phyloP scores from a whole-genome alignment of 108 stramenopile species.

The Cylindrotheca fusiformis region DNA sequence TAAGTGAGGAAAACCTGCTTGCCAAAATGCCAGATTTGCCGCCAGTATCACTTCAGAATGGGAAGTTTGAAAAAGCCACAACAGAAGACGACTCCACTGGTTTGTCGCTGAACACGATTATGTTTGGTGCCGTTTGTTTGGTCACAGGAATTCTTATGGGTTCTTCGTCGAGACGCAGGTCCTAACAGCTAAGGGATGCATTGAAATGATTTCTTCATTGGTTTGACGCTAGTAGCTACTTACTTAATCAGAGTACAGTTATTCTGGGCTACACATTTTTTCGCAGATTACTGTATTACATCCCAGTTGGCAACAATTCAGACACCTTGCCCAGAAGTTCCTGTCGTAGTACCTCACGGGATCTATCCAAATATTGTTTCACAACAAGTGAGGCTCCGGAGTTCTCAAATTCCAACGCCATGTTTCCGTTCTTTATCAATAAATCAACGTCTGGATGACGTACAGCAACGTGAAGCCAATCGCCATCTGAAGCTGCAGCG shows the following conservation, averaged over 20 bases:
- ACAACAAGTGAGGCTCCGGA: constrained; percentile 47
- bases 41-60: constrained; percentile 24
- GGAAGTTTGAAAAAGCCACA: constrained; percentile 6
- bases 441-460: constrained; percentile 33
- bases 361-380: constrained; percentile 64
- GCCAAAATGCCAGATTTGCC: constrained; percentile 36
- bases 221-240: too few relatives aligned
- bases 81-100: not conserved
- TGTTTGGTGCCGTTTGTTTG: constrained; percentile 19
- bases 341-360: constrained; percentile 29
- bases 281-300: too few relatives aligned
- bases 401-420: constrained; percentile 66
- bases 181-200: too few relatives aligned
- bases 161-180: not conserved
- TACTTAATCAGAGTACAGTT: too few relatives aligned
- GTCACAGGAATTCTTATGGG: constrained; percentile 11
- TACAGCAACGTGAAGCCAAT: constrained; percentile 69
- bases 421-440: constrained; percentile 67
- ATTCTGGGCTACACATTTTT: too few relatives aligned
- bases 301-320: not conserved
- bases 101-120: not conserved
- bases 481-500: constrained; percentile 62
- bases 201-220: too few relatives aligned
- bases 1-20: constrained; percentile 26
- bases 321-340: constrained; percentile 29